Percentiles rank a stretch among this genome's conserved stretches.
Conservation (phyloP, 2,329 filamentous ascomycete genomes). For the Epichloe gansuensis region DNA sequence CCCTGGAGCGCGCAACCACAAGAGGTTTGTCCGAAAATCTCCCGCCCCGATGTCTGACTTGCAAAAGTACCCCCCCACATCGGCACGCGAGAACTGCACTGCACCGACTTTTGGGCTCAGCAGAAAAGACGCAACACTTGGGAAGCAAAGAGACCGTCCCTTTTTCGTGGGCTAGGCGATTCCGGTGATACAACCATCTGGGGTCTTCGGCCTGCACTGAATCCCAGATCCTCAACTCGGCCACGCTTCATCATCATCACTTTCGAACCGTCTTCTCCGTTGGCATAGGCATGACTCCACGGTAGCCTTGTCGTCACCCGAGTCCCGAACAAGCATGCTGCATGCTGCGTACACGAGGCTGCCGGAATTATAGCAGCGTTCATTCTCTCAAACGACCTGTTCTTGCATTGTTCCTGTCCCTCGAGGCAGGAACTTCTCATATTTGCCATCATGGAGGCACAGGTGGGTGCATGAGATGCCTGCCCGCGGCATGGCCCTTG, state of each 20-base stretch:
- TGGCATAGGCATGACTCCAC: slow-evolving; percentile 27
- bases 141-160: not conserved
- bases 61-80: slow-evolving; percentile 20
- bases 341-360: slow-evolving; percentile 28
- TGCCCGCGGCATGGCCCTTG: not conserved
- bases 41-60: slow-evolving; percentile 12
- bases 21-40: slow-evolving; percentile 17
- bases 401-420: slow-evolving; percentile 6
- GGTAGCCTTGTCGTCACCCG: slow-evolving; percentile 26
- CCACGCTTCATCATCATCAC: not conserved
- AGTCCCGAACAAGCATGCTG: slow-evolving; percentile 27
- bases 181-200: slow-evolving; percentile 1
- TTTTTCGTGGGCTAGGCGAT: not conserved
- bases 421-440: slow-evolving; percentile 1
- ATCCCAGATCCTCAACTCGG: slow-evolving; percentile 2
- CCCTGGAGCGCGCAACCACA: not conserved
- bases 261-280: slow-evolving; percentile 2
- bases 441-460: slow-evolving; percentile 32
- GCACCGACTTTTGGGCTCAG: slow-evolving; percentile 28
- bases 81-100: slow-evolving; percentile 18
- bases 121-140: slow-evolving; percentile 24
- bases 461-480: slow-evolving; percentile 24
- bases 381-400: slow-evolving; percentile 9
- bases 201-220: not conserved
- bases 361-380: slow-evolving; percentile 32